phyloP scores from a whole-genome alignment of 371 early-diverging fungal species.

The Entomophthora muscae region DNA sequence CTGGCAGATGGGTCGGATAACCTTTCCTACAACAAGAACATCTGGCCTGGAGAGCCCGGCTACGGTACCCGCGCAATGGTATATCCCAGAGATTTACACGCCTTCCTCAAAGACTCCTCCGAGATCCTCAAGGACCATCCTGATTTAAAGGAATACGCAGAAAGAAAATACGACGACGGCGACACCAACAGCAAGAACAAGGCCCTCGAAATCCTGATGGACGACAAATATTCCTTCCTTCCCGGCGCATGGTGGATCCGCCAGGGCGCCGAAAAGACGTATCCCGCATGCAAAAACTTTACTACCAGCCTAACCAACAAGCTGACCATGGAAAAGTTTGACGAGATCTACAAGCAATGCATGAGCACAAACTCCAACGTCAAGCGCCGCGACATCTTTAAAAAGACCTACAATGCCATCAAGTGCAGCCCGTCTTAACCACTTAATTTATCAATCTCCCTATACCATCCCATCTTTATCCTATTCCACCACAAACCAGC shows the following conservation, averaged over 20 bases:
- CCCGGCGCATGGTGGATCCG: conserved; percentile 7
- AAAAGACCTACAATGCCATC: no score
- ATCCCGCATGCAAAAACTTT: background rate
- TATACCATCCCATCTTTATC: no score
- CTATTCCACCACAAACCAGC: no score
- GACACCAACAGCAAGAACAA: no score
- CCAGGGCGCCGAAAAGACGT: background rate
- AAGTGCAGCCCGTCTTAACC: no score
- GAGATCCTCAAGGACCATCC: background rate
- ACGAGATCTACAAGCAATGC: no score
- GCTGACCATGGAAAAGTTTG: no score
- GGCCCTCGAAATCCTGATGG: background rate
- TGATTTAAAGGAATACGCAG: background rate
- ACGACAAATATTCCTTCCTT: background rate
- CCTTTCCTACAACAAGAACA: background rate
- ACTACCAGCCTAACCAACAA: no score
- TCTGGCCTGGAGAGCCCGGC: background rate
- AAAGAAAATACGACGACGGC: no score
- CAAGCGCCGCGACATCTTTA: no score
- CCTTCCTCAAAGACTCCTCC: background rate
- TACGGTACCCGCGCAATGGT: conserved; percentile 1
- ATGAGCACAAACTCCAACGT: no score
- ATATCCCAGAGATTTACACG: background rate
- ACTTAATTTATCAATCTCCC: no score
- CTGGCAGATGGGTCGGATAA: background rate